A percentile compares a stretch with the other conserved stretches of the same genome.
Evolutionary conservation across 2,329 filamentous ascomycete genomes (phyloP).

Genomic region (Colletotrichum limetticola): DNA sequence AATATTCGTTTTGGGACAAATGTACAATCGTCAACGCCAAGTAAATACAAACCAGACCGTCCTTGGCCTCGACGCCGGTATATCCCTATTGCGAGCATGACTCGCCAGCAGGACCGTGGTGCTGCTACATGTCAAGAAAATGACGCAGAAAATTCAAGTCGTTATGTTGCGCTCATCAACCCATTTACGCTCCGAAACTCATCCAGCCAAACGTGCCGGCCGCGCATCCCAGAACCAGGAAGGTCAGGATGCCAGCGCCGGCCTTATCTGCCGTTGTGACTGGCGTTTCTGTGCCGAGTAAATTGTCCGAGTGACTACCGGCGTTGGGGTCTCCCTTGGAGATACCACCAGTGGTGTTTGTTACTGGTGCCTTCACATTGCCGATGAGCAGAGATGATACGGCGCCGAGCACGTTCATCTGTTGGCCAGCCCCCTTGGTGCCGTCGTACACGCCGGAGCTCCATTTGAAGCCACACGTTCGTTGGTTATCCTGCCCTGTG

Average conservation of each 20-base stretch:
- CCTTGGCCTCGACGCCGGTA: constrained; percentile 25
- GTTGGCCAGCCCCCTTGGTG: constrained; percentile 67
- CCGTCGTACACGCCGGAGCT: constrained; percentile 61
- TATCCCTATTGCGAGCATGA: constrained; percentile 23
- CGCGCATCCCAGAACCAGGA: constrained; percentile 53
- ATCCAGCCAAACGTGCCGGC: constrained; percentile 60
- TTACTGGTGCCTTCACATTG: constrained; percentile 53
- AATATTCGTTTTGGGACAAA: constrained; percentile 23
- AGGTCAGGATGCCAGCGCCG: constrained; percentile 59
- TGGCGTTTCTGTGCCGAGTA: constrained; percentile 43
- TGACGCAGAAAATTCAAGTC: constrained; percentile 23
- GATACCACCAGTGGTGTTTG: constrained; percentile 61
- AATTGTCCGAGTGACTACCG: constrained; percentile 49
- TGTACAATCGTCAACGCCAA: constrained; percentile 38
- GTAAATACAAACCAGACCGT: constrained; percentile 32
- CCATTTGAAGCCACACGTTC: constrained; percentile 68
- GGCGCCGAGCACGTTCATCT: constrained; percentile 68
- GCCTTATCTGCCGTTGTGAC: constrained; percentile 57
- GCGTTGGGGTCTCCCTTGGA: constrained; percentile 56
- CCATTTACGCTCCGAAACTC: constrained; percentile 51
- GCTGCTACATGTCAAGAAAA: constrained; percentile 13
- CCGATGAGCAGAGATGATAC: constrained; percentile 63
- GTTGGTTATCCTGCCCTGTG: constrained; percentile 58
- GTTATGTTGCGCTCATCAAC: constrained; percentile 9
- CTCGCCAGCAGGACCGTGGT: constrained; percentile 26